Percentiles rank a stretch among this genome's conserved stretches.
Conservation (phyloP, 1,284 basidiomycete species). For the Leucoagaricus sp. region DNA sequence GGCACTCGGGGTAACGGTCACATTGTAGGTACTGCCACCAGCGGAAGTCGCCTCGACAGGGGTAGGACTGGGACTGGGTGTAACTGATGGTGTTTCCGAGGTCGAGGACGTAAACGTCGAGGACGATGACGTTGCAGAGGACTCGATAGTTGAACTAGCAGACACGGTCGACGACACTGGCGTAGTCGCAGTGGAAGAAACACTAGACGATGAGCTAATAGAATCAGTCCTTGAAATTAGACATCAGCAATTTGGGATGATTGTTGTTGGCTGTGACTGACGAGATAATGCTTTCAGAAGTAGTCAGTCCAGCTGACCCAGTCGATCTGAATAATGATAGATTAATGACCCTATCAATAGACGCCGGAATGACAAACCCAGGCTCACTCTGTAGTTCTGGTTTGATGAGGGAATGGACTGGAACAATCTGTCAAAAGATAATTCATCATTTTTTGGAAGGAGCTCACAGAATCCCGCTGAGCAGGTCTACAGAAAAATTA, state of each 20-base stretch:
- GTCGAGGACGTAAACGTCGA: background rate
- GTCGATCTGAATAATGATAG: background rate
- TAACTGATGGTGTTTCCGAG: conserved; percentile 1
- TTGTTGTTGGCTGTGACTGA: background rate
- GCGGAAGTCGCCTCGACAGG: conserved; percentile 18
- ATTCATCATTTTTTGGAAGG: background rate
- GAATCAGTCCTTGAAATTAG: conserved; percentile 14
- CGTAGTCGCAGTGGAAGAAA: conserved; percentile 7
- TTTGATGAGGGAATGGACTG: background rate
- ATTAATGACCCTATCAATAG: background rate
- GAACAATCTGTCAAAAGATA: too few species aligned
- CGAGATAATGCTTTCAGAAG: background rate
- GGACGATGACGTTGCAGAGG: background rate
- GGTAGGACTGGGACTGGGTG: conserved; percentile 2
- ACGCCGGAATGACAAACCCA: background rate
- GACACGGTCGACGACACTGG: conserved; percentile 10
- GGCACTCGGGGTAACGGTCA: conserved; percentile 19
- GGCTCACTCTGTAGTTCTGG: conserved; percentile 3
- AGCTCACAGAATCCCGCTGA: conserved; percentile 7
- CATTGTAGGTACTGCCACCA: conserved; percentile 18
- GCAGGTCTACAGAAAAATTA: background rate
- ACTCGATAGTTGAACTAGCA: background rate
- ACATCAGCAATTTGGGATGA: background rate
- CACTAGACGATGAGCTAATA: conserved; percentile 17
- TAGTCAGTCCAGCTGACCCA: conserved; percentile 14